Base-by-base conservation (phyloP, 306 rosid species). In the Medicago arabica region DNA sequence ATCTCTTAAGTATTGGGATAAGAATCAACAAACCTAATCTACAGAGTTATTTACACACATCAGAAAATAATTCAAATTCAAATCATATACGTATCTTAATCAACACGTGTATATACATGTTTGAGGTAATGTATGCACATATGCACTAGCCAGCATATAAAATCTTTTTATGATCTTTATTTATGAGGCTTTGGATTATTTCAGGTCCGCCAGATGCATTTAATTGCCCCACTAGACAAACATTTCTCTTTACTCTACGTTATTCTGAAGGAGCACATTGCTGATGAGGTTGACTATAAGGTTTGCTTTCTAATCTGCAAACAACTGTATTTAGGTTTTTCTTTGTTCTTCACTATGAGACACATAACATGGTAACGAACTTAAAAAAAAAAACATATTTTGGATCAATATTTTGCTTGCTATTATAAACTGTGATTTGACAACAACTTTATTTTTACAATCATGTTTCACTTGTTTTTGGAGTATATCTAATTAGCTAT, bases 201-300 rank as follows among this genome's bases (percentile, higher is more conserved):
- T 84, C 97, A 95, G 99, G 99, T 95, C 55, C 81, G 62, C 55
- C 99, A 95, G 75, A 86, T 3, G 65, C 89, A 88, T 83, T 65
- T 92, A 75, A 88, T 95, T 76, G 91, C 99, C 75, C 90, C 96
- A 9, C 72, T 90, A 83, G 97, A 92, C 82, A 87, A 88, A 64
- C 99, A 95, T 59, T 92, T 90, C 82, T 67, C 93, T 76, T 73
- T 74, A 17, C 85, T 95, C 44, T 90, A 90, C 80, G 66, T 16
- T 80, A 86, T 90, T 83, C 85, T 95, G 31, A 95, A 90, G 82
- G 96, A 90, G 31, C 99, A 95, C 85, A 88, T 95, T 65, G 92
- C 97, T 7, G 97, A 88, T 76, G 97, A 95, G 70, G 87, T 83
- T 74, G 99, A 92, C 77, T 92, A 89, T 80, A 95, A 95, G 99